Conservation (phyloP, 192 early-diverging fungal genomes). For the Backusella circina region DNA sequence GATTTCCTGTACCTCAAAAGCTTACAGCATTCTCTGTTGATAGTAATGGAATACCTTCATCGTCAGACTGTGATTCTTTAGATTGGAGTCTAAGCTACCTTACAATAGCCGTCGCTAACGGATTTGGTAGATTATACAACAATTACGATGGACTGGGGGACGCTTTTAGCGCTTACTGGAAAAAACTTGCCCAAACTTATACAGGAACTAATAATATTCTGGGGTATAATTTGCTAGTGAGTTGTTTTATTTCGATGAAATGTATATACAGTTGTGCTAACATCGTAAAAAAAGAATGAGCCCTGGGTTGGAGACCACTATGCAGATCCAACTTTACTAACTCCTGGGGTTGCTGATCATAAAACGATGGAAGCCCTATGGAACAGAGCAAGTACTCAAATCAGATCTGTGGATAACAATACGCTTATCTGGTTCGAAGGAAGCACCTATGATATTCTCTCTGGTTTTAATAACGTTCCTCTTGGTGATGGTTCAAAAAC, state of each 20-base stretch:
- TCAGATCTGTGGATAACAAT: constrained; percentile 49
- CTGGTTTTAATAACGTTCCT: constrained; percentile 46
- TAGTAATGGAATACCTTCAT: constrained; percentile 35
- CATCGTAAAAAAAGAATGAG: neutral
- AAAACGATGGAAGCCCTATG: constrained; percentile 49
- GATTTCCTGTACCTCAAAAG: constrained; percentile 37
- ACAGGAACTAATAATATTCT: neutral
- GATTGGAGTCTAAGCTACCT: constrained; percentile 43
- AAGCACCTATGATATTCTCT: constrained; percentile 44
- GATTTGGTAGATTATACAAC: constrained; percentile 50
- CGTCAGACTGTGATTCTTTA: constrained; percentile 34
- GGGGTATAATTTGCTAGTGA: neutral
- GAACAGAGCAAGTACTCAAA: constrained; percentile 42
- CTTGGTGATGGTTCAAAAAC: constrained; percentile 46
- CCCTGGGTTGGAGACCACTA: neutral
- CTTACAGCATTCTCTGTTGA: constrained; percentile 33
- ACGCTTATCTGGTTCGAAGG: constrained; percentile 57
- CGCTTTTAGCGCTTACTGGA: neutral
- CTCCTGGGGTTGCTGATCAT: constrained; percentile 40
- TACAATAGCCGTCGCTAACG: constrained; percentile 39
- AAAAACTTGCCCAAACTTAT: neutral
- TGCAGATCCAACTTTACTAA: constrained; percentile 39
- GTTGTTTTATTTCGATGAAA: neutral
- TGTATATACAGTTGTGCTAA: neutral
- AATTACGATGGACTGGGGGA: neutral